Conservation (phyloP, 352 stramenopile genomes). For the Aphanomyces euteiches region DNA sequence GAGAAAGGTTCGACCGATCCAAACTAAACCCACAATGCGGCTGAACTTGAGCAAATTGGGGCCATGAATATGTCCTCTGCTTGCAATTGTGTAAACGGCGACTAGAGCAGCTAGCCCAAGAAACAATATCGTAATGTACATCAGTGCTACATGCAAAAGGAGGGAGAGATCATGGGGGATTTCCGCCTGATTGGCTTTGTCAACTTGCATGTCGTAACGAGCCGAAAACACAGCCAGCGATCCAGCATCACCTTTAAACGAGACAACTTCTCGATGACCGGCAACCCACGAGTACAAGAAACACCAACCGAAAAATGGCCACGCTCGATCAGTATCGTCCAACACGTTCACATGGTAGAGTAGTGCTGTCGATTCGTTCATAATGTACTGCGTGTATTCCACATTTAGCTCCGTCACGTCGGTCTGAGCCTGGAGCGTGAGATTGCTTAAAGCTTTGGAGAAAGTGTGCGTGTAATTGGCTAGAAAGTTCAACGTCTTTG, state of each 20-base stretch:
- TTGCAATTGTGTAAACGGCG: neutral
- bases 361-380: neutral
- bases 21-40: conserved; percentile 24
- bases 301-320: conserved; percentile 17
- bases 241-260: conserved; percentile 17
- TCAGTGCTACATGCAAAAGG: neutral
- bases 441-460: neutral
- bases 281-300: conserved; percentile 18
- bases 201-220: neutral
- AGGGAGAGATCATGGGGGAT: conserved; percentile 7
- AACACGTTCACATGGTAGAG: conserved; percentile 17
- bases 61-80: conserved; percentile 3
- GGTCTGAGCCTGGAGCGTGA: neutral
- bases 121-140: conserved; percentile 14
- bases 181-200: neutral
- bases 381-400: conserved; percentile 9
- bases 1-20: conserved; percentile 21
- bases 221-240: neutral
- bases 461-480: neutral
- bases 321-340: neutral
- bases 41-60: conserved; percentile 22
- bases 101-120: neutral
- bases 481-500: neutral
- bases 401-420: neutral
- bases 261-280: conserved; percentile 18